phyloP scores from a whole-genome alignment of 352 stramenopile genomes.

The Peronospora destructor region DNA sequence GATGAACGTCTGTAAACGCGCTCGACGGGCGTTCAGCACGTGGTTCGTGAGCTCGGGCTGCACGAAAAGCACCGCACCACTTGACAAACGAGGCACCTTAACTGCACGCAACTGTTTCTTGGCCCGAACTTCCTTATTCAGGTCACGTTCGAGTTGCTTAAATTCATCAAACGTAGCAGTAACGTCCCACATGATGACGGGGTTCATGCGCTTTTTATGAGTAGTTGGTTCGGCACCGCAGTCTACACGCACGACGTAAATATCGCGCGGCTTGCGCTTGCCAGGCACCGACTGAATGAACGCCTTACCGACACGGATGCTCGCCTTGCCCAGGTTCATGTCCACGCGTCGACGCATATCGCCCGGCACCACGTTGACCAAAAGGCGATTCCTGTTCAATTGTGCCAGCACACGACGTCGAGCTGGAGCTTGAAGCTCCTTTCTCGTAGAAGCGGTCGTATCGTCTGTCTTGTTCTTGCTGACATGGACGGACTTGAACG shows the following conservation, averaged over 20 bases:
- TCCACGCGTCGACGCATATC: constrained; percentile 52
- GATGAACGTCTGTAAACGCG: constrained; percentile 57
- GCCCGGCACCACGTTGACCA: constrained; percentile 48
- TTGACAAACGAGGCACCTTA: constrained; percentile 61
- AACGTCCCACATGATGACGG: constrained; percentile 78
- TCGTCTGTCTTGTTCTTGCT: constrained; percentile 26
- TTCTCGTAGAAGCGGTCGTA: constrained; percentile 19
- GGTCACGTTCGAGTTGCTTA: constrained; percentile 54
- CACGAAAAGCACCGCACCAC: constrained; percentile 57
- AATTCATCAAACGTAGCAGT: constrained; percentile 76
- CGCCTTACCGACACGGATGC: constrained; percentile 73
- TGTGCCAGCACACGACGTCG: constrained; percentile 41
- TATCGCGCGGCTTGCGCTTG: constrained; percentile 42
- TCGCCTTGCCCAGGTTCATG: constrained; percentile 43
- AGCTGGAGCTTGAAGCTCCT: constrained; percentile 34
- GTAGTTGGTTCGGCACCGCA: constrained; percentile 29
- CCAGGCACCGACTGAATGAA: constrained; percentile 37
- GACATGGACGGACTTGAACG: constrained; percentile 14
- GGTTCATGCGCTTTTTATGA: constrained; percentile 78
- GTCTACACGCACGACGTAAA: constrained; percentile 75
- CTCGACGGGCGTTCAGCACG: constrained; percentile 55
- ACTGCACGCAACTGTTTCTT: constrained; percentile 39
- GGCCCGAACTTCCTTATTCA: constrained; percentile 56
- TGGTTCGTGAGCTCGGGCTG: constrained; percentile 57
- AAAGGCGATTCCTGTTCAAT: constrained; percentile 30